Evolutionary conservation across 768 basidiomycete genomes (phyloP), one percentile per base, ranked within the genome.

Genomic region (Hortiboletus flavorubellus): DNA sequence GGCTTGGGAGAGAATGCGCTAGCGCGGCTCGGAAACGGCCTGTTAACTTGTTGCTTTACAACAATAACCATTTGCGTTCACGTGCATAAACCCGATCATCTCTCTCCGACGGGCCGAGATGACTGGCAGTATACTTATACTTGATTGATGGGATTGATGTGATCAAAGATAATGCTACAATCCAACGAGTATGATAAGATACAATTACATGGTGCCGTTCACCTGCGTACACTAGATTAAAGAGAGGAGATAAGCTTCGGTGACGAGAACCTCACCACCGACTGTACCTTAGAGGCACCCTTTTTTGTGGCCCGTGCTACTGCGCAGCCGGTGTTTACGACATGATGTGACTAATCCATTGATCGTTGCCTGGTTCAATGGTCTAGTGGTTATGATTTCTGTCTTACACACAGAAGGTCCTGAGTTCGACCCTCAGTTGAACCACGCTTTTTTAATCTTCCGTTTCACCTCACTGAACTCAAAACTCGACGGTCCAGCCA

Each of bases 311-410:
- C 29, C 29, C 30, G 26, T 12, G 29, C 16, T 21, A 21, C 21
- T 21, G 21, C 21, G 21, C 34, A 18, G 10, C 2, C 15, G 8
- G 1, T 7, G 4, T 18, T 8, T n/a, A 31, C 10, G 31, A 34
- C 7, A 41, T 56, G 33, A 10, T 8, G 9, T 4, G 1, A 3
- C 16, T 23, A 3, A 0, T 0, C 21, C 21, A 21, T 21, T 21
- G 0, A 5, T 1, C 5, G 3, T 30, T 0, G 55, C 42, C 53
- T 37, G 78, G 78, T 79, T 75, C 78, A 80, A 77, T 80, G 76
- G 78, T 76, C 76, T 79, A 79, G 78, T 78, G 78, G 78, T 79
- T 79, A 79, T 79, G 76, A 77, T 78, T 74, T 79, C 76, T 78
- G 76, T 80, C 78, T 78, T 71, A 71, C 69, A 71, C 69, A 71